Evolutionary conservation across 116 monocot genomes (phyloP), one percentile per base, ranked within the genome.

Genomic region (Papilionanthe hybrid): DNA sequence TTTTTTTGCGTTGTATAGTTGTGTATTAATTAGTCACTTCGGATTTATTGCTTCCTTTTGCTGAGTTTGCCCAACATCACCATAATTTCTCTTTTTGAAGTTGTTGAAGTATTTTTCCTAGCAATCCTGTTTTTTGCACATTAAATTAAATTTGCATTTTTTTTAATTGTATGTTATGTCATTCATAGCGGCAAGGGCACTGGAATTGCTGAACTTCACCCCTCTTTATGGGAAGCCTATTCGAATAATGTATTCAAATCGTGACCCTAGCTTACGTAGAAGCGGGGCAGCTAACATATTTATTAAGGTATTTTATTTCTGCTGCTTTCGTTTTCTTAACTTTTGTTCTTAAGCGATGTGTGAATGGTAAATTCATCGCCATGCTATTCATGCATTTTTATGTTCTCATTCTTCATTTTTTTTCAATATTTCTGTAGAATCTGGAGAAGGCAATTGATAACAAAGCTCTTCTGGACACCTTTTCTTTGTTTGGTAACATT

Each of bases 381-480:
- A 37, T 69, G 32, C 7, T 73, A 73, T 7, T 73, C 44, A 42
- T 44, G 20, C 37, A 75, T 48, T 0, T 0, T 78, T 32, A 32
- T 78, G 75, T 11, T 60, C 43, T 66, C 19, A 23, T 57, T 78
- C 74, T 19, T 50, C 41, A 0, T 37, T 32, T 72, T 60, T 56
- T 17, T 20, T 17, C 11, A 22, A 27, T 66, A 48, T 85, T 75
- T 73, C 82, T 82, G 67, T 86, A 98, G 98, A 98, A 98, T 81
- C 77, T 98, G 77, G 98, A 98, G 82, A 98, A 90, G 78, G 74
- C 86, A 57, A 94, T 98, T 50, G 94, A 98, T 80, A 80, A 94
- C 91, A 98, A 94, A 87, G 94, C 93, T 3, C 88, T 98, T n/a
- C 49, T 87, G 75, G 98, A 98, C n/a, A 98, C 94, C 3, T 98